Evolutionary conservation across 768 basidiomycete species (phyloP), one percentile per base, ranked within the genome.

Genomic region (Suillus paluster): DNA sequence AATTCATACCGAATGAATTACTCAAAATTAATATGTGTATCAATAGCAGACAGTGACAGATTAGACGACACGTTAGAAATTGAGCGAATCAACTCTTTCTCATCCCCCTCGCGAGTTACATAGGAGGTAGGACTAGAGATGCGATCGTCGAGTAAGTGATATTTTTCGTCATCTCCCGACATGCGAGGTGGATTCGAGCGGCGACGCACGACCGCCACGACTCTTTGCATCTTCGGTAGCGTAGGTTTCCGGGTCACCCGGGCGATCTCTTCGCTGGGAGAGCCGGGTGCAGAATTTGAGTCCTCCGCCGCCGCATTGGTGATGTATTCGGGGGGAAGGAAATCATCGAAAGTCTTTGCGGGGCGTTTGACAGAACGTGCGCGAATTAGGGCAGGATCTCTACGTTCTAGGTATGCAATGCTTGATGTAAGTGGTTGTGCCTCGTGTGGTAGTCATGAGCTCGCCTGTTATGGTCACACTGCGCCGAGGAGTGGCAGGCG

Each of bases 251-350:
- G 68, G 27, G 73, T 74, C 19, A 77, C 70, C 56, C 77, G 68
- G 14, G 71, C 67, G 66, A 78, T 70, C 48, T 63, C 67, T 7
- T 68, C 50, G 8, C 39, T 56, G 8, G 63, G 58, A 33, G 66
- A 34, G 60, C 63, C 45, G 63, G 61, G 6, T 34, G 17, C 27
- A 48, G 57, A 14, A 4, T 58, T 30, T n/a, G 36, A 34, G 6
- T 70, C 61, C 25, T 61, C 53, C 3, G 75, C 61, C 25, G 59
- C 53, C 3, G 75, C 75, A 0, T 80, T 70, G 3, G 83, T 76
- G 60, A 86, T 84, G n/a, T 79, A 73, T 9, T 74, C 66, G 5
- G 79, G 58, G 2, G 84, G 81, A 11, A 86, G 73, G 21, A 86
- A 79, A 44, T 84, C 81, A 42, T 74, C 73, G 64, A 85, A 85